A percentile compares a stretch with the other conserved stretches of the same genome.
phyloP scores from a whole-genome alignment of 306 rosid species.

The Fragaria iinumae region DNA sequence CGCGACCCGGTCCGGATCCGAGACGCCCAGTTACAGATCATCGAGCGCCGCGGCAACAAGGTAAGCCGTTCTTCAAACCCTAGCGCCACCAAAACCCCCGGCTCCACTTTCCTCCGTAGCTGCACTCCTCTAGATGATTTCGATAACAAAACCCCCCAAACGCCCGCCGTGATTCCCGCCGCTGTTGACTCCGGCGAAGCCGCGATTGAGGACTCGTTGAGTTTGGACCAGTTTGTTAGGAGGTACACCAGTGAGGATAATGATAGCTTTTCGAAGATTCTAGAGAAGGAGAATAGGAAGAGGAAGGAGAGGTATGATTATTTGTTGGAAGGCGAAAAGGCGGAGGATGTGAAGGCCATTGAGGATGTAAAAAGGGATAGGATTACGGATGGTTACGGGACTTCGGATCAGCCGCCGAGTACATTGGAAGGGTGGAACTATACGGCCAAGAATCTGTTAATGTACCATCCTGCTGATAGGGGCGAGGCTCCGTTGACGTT shows the following conservation, averaged over 20 bases:
- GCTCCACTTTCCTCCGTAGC: slow-evolving; percentile 73
- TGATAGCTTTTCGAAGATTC: slow-evolving; percentile 67
- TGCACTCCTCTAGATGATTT: slow-evolving; percentile 79
- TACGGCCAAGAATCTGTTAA: slow-evolving; percentile 75
- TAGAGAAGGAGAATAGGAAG: slow-evolving; percentile 93
- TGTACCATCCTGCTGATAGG: slow-evolving; percentile 91
- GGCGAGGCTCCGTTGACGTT: slow-evolving; percentile 86
- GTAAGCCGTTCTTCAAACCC: slow-evolving; percentile 34
- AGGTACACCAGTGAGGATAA: slow-evolving; percentile 92
- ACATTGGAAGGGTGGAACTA: slow-evolving; percentile 90
- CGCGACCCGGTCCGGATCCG: slow-evolving; percentile 82
- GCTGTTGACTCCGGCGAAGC: slow-evolving; percentile 24
- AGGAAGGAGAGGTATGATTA: slow-evolving; percentile 82
- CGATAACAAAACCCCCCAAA: slow-evolving; percentile 54
- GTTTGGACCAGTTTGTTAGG: slow-evolving; percentile 76
- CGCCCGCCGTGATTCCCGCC: slow-evolving; percentile 29
- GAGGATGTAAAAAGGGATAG: slow-evolving; percentile 84
- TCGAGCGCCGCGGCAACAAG: slow-evolving; percentile 75
- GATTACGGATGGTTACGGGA: slow-evolving; percentile 91
- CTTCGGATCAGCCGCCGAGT: slow-evolving; percentile 85
- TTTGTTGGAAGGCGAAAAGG: slow-evolving; percentile 62
- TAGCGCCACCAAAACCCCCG: slow-evolving; percentile 59
- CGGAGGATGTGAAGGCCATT: slow-evolving; percentile 43
- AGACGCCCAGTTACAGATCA: slow-evolving; percentile 89
- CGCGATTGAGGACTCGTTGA: slow-evolving; percentile 40